Percentiles rank a stretch among this genome's conserved stretches.
phyloP scores from a whole-genome alignment of 495 filamentous ascomycete species.

The Trypethelium eluteriae region DNA sequence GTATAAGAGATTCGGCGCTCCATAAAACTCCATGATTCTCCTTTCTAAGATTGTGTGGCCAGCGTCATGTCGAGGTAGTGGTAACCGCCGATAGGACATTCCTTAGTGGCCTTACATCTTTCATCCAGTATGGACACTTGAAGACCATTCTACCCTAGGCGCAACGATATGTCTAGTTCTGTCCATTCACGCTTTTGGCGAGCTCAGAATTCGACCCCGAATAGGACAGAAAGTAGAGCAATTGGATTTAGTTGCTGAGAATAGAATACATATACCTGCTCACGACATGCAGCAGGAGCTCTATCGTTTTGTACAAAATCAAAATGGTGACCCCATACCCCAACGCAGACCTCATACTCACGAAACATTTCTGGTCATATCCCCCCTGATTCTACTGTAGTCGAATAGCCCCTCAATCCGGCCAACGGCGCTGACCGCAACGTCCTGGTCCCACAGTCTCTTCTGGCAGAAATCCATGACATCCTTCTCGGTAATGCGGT shows the following conservation, averaged over 20 bases:
- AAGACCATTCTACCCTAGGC: no score
- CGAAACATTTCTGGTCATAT: constrained; percentile 78
- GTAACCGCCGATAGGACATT: no score
- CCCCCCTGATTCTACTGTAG: constrained; percentile 78
- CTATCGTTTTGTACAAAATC: background rate
- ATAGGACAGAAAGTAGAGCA: constrained; percentile 1
- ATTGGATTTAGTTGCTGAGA: constrained; percentile 6
- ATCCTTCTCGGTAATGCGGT: constrained; percentile 87
- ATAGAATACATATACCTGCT: constrained; percentile 1
- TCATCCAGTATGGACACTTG: no score
- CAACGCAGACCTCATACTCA: constrained; percentile 20
- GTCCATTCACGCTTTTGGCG: no score
- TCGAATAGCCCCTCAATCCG: constrained; percentile 85
- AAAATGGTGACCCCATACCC: background rate
- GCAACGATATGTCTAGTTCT: no score
- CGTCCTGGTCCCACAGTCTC: constrained; percentile 94
- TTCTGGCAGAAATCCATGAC: constrained; percentile 87
- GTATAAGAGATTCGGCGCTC: background rate
- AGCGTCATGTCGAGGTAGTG: no score
- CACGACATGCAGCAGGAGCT: background rate
- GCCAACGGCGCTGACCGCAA: constrained; percentile 87
- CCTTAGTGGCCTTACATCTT: no score
- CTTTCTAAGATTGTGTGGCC: no score
- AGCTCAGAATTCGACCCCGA: no score
- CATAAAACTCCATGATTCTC: no score